Evolutionary conservation across 2,329 filamentous ascomycete species (phyloP).

Genomic region (Geoglossum cookeanum): DNA sequence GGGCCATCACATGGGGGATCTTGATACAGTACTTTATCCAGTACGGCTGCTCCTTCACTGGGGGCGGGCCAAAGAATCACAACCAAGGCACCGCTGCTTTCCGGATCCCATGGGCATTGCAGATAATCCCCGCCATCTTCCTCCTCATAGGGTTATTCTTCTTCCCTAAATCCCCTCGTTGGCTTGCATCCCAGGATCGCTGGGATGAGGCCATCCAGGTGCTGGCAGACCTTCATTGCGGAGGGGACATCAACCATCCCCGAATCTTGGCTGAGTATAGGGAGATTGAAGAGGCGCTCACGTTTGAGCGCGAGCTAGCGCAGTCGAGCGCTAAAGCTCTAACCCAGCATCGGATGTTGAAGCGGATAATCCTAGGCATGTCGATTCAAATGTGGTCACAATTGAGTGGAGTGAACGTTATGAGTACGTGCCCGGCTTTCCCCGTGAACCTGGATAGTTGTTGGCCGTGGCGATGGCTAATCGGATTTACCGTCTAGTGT

Average conservation of each 20-base stretch:
- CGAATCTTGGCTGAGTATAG: slow-evolving; percentile 30
- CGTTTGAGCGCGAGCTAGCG: slow-evolving; percentile 3
- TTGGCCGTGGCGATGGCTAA: slow-evolving; percentile 2
- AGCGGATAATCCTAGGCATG: slow-evolving; percentile 34
- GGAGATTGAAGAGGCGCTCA: slow-evolving; percentile 14
- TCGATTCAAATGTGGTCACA: slow-evolving; percentile 39
- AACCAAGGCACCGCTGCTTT: slow-evolving; percentile 20
- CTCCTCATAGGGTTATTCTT: slow-evolving; percentile 27
- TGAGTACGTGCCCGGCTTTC: slow-evolving; percentile 7
- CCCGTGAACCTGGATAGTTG: no score
- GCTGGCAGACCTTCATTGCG: slow-evolving; percentile 26
- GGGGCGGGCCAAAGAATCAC: slow-evolving; percentile 7
- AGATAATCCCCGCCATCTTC: slow-evolving; percentile 26
- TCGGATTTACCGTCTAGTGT: slow-evolving; percentile 2
- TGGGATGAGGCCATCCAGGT: slow-evolving; percentile 25
- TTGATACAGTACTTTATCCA: slow-evolving; percentile 30
- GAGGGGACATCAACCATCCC: slow-evolving; percentile 25
- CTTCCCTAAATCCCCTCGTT: slow-evolving; percentile 27
- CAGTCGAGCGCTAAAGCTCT: slow-evolving; percentile 13
- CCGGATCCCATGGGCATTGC: slow-evolving; percentile 27
- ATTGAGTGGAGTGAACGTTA: slow-evolving; percentile 23
- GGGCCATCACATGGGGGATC: slow-evolving; percentile 26
- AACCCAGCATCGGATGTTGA: slow-evolving; percentile 37
- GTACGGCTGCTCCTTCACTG: slow-evolving; percentile 26
- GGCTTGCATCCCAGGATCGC: slow-evolving; percentile 29